Conservation (phyloP, 179 eudicot species). For the Kewa caespitosa region DNA sequence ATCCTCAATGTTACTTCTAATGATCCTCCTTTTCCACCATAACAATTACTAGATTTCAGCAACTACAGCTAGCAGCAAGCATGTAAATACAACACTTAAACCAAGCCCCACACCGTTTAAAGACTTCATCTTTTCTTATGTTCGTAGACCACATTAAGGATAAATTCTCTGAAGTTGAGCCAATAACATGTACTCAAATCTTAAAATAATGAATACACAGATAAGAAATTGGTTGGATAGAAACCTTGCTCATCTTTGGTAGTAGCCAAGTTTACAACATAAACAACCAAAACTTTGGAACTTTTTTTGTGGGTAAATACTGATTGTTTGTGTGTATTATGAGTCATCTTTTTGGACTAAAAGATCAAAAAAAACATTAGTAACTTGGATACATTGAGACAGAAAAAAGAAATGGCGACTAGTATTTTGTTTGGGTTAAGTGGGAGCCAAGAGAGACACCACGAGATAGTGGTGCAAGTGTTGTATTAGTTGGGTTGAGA, state of each 20-base stretch:
- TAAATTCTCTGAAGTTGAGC: not conserved
- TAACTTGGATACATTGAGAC: not conserved
- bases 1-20: constrained; percentile 39
- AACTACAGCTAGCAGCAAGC: constrained; percentile 60
- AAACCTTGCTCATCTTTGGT: constrained; percentile 15
- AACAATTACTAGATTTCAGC: constrained; percentile 76
- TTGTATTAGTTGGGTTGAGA: constrained; percentile 15
- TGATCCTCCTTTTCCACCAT: constrained; percentile 76
- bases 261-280: too few relatives aligned
- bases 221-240: not conserved
- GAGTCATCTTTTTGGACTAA: not conserved
- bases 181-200: constrained; percentile 6
- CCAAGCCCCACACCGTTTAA: constrained; percentile 68
- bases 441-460: not conserved
- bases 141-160: constrained; percentile 15
- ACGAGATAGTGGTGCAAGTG: constrained; percentile 14
- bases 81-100: constrained; percentile 64
- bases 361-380: too few relatives aligned
- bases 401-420: not conserved
- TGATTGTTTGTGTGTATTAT: not conserved
- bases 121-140: constrained; percentile 52
- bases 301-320: not conserved
- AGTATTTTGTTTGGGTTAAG: not conserved
- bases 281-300: not conserved
- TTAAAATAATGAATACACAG: constrained; percentile 8